These are phyloP conservation scores for Suhomyces bribrorum DNA, from an alignment of 1,139 yeast genomes.

Conservation along the genomic window DNA sequence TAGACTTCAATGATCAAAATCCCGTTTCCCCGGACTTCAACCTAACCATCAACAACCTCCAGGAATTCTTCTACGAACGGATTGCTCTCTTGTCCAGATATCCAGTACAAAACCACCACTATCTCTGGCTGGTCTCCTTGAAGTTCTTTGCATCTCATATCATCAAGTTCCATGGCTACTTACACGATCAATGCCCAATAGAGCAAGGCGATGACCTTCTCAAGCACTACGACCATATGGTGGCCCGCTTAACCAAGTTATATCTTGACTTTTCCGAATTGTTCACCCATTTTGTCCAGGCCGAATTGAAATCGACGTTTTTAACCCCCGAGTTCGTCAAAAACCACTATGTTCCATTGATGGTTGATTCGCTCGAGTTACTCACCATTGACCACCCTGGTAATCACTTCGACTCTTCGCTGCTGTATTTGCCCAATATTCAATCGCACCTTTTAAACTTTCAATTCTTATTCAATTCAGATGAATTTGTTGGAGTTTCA, in stretches of 20 bases:
- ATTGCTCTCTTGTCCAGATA: conserved; percentile 17
- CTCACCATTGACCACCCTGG: conserved; percentile 17
- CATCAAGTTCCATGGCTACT: conserved; percentile 14
- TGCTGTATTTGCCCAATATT: conserved; percentile 12
- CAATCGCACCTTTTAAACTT: conserved; percentile 11
- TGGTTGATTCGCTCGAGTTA: conserved; percentile 18
- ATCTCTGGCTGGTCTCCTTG: conserved; percentile 24
- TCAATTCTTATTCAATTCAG: conserved; percentile 9
- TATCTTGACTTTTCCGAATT: conserved; percentile 15
- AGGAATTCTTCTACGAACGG: conserved; percentile 23
- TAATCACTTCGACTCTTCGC: conserved; percentile 11
- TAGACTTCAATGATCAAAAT: conserved; percentile 3
- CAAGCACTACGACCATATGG: conserved; percentile 3
- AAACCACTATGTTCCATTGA: conserved; percentile 12
- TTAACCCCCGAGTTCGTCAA: not conserved
- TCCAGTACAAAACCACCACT: conserved; percentile 17
- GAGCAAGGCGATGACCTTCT: conserved; percentile 9
- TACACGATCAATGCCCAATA: conserved; percentile 10
- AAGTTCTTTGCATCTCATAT: conserved; percentile 15
- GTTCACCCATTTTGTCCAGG: conserved; percentile 4
- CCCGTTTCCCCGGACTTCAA: conserved; percentile 10
- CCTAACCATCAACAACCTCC: conserved; percentile 19
- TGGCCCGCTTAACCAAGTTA: conserved; percentile 15
- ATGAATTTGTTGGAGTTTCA: conserved; percentile 7
- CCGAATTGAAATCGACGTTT: conserved; percentile 5